Conservation (phyloP, 495 filamentous ascomycete species). For the Baudoinia panamericana region DNA sequence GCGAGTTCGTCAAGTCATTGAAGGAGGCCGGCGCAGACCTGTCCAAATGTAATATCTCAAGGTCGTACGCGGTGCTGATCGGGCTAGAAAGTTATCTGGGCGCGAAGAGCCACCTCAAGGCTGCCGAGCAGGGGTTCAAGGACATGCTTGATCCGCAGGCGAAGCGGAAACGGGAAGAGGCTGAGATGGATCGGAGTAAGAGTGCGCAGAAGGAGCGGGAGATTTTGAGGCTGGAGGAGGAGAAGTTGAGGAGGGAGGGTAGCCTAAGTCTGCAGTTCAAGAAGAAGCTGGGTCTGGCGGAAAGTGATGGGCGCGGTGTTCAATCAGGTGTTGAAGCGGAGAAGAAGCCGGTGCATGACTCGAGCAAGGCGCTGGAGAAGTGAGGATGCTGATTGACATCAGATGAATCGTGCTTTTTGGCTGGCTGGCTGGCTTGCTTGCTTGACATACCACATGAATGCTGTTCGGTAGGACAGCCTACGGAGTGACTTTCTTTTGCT, state of each 20-base stretch:
- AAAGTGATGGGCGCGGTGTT: slow-evolving; percentile 1
- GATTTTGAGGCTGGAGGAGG: slow-evolving; percentile 28
- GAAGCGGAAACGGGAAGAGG: slow-evolving; percentile 31
- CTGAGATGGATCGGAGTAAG: slow-evolving; percentile 36
- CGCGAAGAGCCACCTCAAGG: slow-evolving; percentile 45
- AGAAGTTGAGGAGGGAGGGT: slow-evolving; percentile 28
- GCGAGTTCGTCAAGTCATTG: slow-evolving; percentile 60
- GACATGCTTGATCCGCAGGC: slow-evolving; percentile 35
- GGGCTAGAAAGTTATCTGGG: slow-evolving; percentile 68
- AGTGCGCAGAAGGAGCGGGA: slow-evolving; percentile 38
- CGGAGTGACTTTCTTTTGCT: too few species aligned
- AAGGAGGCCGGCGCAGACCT: slow-evolving; percentile 67
- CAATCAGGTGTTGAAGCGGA: not conserved
- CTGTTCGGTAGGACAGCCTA: too few species aligned
- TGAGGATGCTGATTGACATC: too few species aligned
- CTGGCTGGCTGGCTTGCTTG: too few species aligned
- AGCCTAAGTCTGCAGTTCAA: slow-evolving; percentile 23
- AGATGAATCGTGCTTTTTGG: too few species aligned
- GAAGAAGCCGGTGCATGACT: slow-evolving; percentile 1
- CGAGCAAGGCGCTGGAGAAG: too few species aligned
- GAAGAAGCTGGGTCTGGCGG: slow-evolving; percentile 22
- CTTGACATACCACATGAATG: too few species aligned
- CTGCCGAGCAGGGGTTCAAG: slow-evolving; percentile 21
- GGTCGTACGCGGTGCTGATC: slow-evolving; percentile 67
- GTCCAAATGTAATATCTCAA: slow-evolving; percentile 59